These are phyloP conservation scores for Boletus edulis DNA, from an alignment of 768 basidiomycete genomes.

Conservation along the genomic window DNA sequence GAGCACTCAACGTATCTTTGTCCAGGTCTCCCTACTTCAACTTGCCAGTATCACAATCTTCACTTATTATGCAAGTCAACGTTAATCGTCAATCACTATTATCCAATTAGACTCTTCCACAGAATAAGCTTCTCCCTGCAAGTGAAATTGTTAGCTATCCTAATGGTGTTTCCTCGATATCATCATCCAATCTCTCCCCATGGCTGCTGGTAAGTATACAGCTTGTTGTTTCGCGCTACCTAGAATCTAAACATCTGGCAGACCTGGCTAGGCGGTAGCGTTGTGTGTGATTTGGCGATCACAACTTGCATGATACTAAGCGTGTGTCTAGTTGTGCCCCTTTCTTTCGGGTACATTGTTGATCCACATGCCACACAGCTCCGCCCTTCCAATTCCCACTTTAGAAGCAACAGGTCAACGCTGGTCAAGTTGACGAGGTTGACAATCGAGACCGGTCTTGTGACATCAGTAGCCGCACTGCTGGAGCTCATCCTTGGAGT, in stretches of 20 bases:
- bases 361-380: slow-evolving; percentile 12
- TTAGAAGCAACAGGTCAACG: not conserved
- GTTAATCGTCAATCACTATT: not conserved
- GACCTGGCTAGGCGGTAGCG: slow-evolving; percentile 23
- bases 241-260: not conserved
- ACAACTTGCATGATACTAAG: slow-evolving; percentile 17
- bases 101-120: not conserved
- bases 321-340: slow-evolving; percentile 1
- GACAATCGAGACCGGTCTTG: slow-evolving; percentile 23
- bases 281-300: slow-evolving; percentile 18
- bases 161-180: too few species aligned
- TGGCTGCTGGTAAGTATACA: slow-evolving; percentile 9
- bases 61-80: not conserved
- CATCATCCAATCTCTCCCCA: not conserved
- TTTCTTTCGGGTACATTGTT: too few species aligned
- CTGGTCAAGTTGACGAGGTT: slow-evolving; percentile 15
- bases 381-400: slow-evolving; percentile 2
- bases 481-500: slow-evolving; percentile 16
- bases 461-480: slow-evolving; percentile 19
- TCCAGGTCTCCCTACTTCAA: not conserved
- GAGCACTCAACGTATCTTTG: too few species aligned
- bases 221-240: too few species aligned
- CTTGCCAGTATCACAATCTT: slow-evolving; percentile 15
- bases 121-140: too few species aligned
- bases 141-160: too few species aligned